Conservation (phyloP, 768 basidiomycete genomes). For the Termitomyces sp. region DNA sequence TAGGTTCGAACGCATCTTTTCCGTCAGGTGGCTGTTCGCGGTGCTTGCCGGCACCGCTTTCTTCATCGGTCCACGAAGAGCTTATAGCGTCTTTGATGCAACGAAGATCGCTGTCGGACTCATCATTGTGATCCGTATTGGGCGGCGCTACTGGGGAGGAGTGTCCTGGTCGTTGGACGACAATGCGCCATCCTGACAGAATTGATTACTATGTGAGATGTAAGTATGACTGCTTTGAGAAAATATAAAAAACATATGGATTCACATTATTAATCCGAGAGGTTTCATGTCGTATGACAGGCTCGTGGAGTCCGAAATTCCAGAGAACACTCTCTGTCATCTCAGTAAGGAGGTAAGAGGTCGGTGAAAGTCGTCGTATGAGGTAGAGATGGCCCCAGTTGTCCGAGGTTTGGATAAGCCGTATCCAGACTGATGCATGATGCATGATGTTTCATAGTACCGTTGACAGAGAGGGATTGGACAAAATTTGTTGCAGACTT, state of each 20-base stretch:
- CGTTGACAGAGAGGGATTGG: not conserved
- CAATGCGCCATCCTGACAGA: not conserved
- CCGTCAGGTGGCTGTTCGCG: slow-evolving; percentile 52
- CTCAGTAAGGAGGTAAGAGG: too few relatives aligned
- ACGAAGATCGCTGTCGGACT: slow-evolving; percentile 46
- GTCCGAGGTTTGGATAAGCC: not conserved
- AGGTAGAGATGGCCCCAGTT: too few relatives aligned
- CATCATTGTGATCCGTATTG: slow-evolving; percentile 44
- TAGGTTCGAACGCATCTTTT: slow-evolving; percentile 39
- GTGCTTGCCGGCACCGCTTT: slow-evolving; percentile 52
- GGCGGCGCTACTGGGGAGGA: slow-evolving; percentile 48
- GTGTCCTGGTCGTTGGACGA: slow-evolving; percentile 23
- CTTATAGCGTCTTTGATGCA: slow-evolving; percentile 64
- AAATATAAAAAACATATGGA: not conserved
- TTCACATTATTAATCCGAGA: not conserved
- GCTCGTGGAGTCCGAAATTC: slow-evolving; percentile 11
- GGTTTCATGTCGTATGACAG: not conserved
- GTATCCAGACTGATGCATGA: not conserved
- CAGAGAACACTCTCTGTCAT: too few relatives aligned
- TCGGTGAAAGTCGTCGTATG: too few relatives aligned
- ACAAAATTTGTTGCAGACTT: not conserved
- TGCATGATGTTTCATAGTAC: not conserved
- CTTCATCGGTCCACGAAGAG: slow-evolving; percentile 61
- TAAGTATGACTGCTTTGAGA: not conserved
- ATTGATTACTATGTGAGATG: not conserved